Conservation (phyloP, 208 protist species). For the Crithidia acanthocephali region DNA sequence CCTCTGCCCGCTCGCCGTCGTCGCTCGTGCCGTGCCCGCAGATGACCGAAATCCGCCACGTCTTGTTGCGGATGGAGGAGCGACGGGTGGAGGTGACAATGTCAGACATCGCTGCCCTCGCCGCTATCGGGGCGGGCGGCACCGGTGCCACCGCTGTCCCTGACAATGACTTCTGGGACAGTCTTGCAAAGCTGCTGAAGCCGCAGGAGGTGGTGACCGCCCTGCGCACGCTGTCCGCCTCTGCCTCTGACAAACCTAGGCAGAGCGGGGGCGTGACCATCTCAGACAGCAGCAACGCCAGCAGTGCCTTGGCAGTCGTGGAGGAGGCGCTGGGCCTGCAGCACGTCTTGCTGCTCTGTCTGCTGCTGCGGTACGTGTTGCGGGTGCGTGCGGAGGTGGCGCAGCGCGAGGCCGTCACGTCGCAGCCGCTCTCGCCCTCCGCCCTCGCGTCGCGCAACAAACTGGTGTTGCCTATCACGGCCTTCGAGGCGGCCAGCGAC, state of each 20-base stretch:
- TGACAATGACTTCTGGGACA: constrained; percentile 29
- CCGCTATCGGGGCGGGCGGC: constrained; percentile 25
- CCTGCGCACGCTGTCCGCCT: constrained; percentile 1
- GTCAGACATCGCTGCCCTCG: constrained; percentile 36
- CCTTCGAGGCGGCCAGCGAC: constrained; percentile 28
- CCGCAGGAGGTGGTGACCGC: constrained; percentile 23
- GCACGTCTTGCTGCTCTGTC: constrained; percentile 27
- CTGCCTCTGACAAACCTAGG: background rate
- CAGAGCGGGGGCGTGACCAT: too few species aligned
- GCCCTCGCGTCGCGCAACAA: constrained; percentile 12
- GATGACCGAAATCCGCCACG: constrained; percentile 37
- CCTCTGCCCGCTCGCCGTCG: constrained; percentile 13
- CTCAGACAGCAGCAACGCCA: too few species aligned
- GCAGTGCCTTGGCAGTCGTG: background rate
- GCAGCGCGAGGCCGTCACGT: background rate
- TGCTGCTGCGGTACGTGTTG: constrained; percentile 30
- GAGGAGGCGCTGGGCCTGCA: constrained; percentile 21
- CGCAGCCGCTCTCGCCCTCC: constrained; percentile 8
- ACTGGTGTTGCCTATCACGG: constrained; percentile 19
- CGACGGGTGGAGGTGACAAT: constrained; percentile 34
- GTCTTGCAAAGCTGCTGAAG: constrained; percentile 18
- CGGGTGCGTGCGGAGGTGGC: constrained; percentile 11
- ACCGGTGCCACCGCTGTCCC: constrained; percentile 13
- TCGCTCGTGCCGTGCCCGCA: constrained; percentile 21
- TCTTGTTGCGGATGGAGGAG: constrained; percentile 56